phyloP scores from a whole-genome alignment of 2,329 filamentous ascomycete species.

The Lachnum nothofagi region DNA sequence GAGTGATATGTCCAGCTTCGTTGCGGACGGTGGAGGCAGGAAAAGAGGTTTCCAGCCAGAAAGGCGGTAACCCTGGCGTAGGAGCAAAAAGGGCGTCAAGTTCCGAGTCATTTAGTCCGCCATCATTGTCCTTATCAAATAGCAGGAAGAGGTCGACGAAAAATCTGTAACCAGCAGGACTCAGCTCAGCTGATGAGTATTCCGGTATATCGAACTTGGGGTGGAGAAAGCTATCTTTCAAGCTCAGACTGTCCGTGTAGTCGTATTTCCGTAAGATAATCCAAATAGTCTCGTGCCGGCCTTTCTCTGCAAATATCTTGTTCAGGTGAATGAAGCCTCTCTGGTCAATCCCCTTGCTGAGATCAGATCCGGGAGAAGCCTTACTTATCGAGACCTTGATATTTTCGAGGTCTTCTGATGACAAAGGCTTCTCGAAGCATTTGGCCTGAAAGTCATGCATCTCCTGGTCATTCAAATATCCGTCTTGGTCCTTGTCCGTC shows the following conservation, averaged over 20 bases:
- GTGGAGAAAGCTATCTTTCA: slow-evolving; percentile 86
- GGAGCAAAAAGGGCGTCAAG: slow-evolving; percentile 84
- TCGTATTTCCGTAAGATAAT: slow-evolving; percentile 91
- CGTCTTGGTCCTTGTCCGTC: slow-evolving; percentile 94
- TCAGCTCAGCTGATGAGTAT: slow-evolving; percentile 87
- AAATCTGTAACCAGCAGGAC: slow-evolving; percentile 90
- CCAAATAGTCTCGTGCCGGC: slow-evolving; percentile 97
- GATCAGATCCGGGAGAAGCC: slow-evolving; percentile 55
- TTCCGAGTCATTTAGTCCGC: slow-evolving; percentile 81
- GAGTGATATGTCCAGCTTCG: slow-evolving; percentile 88
- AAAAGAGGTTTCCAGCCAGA: slow-evolving; percentile 85
- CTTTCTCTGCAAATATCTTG: slow-evolving; percentile 94
- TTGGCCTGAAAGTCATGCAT: slow-evolving; percentile 86
- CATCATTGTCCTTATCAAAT: slow-evolving; percentile 96
- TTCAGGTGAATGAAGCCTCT: slow-evolving; percentile 84
- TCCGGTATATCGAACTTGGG: slow-evolving; percentile 93
- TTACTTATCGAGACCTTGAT: slow-evolving; percentile 85
- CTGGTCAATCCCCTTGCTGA: slow-evolving; percentile 70
- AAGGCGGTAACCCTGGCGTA: slow-evolving; percentile 79
- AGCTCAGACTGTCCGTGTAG: slow-evolving; percentile 89
- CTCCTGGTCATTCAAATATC: slow-evolving; percentile 82
- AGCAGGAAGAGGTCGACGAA: slow-evolving; percentile 94
- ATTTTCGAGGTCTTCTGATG: slow-evolving; percentile 75
- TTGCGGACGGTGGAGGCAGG: slow-evolving; percentile 92
- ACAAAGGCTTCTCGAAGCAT: slow-evolving; percentile 84